Conservation (phyloP, 345 rosid species). For the Pistacia vera region DNA sequence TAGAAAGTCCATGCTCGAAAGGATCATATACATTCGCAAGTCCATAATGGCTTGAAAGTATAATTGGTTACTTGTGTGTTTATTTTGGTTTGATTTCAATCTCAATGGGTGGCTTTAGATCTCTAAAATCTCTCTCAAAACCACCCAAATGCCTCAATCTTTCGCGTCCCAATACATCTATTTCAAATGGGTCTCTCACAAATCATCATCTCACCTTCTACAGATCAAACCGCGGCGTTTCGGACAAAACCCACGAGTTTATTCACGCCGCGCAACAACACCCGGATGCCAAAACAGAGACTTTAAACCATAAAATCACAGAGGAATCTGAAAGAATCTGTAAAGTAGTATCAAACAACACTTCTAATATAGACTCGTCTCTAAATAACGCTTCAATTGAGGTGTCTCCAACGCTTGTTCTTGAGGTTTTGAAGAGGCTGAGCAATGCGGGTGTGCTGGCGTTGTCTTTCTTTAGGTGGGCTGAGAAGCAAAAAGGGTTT, state of each 20-base stretch:
- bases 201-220: slow-evolving; percentile 9
- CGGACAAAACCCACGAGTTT: slow-evolving; percentile 12
- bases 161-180: slow-evolving; percentile 4
- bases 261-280: slow-evolving; percentile 16
- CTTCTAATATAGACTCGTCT: slow-evolving; percentile 30
- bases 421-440: slow-evolving; percentile 67
- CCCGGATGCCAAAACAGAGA: slow-evolving; percentile 22
- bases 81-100: neutral
- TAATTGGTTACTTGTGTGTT: no score
- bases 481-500: slow-evolving; percentile 72
- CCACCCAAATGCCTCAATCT: slow-evolving; percentile 9
- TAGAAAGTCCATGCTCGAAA: no score
- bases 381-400: slow-evolving; percentile 51
- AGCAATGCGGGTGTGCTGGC: slow-evolving; percentile 80
- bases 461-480: slow-evolving; percentile 71
- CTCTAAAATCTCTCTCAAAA: slow-evolving; percentile 24
- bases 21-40: no score
- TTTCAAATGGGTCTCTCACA: slow-evolving; percentile 9
- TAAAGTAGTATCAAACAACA: slow-evolving; percentile 37
- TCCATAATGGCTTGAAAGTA: no score
- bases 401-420: slow-evolving; percentile 49
- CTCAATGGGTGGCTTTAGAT: slow-evolving; percentile 40
- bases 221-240: slow-evolving; percentile 31
- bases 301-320: slow-evolving; percentile 21
- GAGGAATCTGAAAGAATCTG: slow-evolving; percentile 56